Percentiles rank a stretch among this genome's conserved stretches.
Conservation (phyloP, 169 alveolate genomes). For the Miamiensis avidus region DNA sequence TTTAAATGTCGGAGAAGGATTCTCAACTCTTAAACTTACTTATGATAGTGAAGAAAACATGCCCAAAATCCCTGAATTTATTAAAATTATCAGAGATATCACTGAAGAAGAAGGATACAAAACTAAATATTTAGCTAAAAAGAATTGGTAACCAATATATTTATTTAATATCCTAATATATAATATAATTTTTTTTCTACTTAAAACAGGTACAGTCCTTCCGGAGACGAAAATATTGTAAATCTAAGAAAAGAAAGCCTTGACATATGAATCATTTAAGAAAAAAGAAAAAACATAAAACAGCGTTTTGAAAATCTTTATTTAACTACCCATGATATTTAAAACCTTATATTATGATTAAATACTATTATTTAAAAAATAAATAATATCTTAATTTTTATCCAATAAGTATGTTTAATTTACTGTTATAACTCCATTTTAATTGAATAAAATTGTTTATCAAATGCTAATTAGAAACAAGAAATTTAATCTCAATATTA, state of each 20-base stretch:
- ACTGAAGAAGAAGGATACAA: conserved; percentile 25
- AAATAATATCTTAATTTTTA: too few relatives aligned
- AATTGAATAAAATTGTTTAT: too few relatives aligned
- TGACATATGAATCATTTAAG: not conserved
- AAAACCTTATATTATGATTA: too few relatives aligned
- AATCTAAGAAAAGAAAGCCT: not conserved
- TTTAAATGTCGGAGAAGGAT: conserved; percentile 10
- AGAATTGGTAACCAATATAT: not conserved
- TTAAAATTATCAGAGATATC: conserved; percentile 9
- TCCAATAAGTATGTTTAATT: not conserved
- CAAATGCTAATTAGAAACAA: too few relatives aligned
- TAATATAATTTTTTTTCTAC: not conserved
- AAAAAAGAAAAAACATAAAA: too few relatives aligned
- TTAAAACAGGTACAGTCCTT: not conserved
- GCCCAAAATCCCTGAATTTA: not conserved
- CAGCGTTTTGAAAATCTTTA: too few relatives aligned
- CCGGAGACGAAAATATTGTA: not conserved
- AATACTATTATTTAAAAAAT: not conserved
- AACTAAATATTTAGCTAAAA: conserved; percentile 10
- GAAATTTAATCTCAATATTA: too few relatives aligned
- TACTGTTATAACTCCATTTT: not conserved
- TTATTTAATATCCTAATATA: too few relatives aligned
- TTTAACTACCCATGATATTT: not conserved
- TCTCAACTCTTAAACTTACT: conserved; percentile 2
- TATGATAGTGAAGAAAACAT: not conserved